Evolutionary conservation across 805 yeast genomes (phyloP).

Genomic region (Peterozyma xylosa): DNA sequence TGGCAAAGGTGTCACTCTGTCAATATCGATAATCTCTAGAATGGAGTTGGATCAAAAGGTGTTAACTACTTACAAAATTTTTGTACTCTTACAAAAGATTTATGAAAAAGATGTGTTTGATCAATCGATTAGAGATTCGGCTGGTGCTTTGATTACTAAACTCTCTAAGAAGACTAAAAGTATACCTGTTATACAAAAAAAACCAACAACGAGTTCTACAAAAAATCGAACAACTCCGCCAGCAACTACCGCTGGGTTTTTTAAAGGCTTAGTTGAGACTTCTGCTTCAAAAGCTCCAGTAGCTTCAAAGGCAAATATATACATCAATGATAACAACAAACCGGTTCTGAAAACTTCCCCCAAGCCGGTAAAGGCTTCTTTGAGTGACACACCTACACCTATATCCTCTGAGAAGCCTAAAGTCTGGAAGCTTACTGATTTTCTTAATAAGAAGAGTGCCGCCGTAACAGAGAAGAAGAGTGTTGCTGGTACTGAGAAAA

Average conservation of each 20-base stretch:
- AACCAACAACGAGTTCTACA: not conserved
- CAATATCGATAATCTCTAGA: not conserved
- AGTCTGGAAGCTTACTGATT: constrained; percentile 2
- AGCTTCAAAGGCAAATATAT: too few relatives aligned
- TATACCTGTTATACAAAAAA: not conserved
- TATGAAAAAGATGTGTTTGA: not conserved
- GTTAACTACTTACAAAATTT: constrained; percentile 3
- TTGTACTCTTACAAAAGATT: constrained; percentile 1
- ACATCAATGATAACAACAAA: too few relatives aligned
- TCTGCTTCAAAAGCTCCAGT: too few relatives aligned
- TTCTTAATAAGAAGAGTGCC: not conserved
- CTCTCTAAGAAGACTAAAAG: not conserved
- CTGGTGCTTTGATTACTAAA: not conserved
- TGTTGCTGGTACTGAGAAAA: not conserved
- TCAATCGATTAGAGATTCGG: constrained; percentile 1
- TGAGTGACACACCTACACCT: too few relatives aligned
- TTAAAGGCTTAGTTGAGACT: too few relatives aligned
- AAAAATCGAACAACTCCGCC: not conserved
- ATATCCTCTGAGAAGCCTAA: not conserved
- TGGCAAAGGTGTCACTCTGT: constrained; percentile 1
- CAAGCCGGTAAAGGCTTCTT: too few relatives aligned
- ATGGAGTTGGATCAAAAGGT: not conserved
- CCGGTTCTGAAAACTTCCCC: too few relatives aligned
- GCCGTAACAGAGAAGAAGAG: not conserved
- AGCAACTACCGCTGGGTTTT: too few relatives aligned